These are phyloP conservation scores for Terfezia boudieri DNA, from an alignment of 495 filamentous ascomycete species.

Conservation along the genomic window DNA sequence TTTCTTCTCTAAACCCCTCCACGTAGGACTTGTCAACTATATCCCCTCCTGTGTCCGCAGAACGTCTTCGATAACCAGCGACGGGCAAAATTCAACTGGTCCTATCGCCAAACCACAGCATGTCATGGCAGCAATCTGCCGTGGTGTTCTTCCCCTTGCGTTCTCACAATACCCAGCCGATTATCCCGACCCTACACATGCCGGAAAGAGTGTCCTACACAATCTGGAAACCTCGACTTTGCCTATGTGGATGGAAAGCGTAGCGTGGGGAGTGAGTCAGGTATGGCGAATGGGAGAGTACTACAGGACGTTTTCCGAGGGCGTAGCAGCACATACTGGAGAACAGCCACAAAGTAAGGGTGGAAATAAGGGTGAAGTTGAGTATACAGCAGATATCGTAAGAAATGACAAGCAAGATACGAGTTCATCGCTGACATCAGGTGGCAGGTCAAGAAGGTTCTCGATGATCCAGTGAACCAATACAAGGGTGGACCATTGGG, in stretches of 20 bases:
- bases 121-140: constrained; percentile 12
- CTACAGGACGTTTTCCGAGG: constrained; percentile 9
- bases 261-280: constrained; percentile 10
- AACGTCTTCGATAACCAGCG: too few relatives aligned
- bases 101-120: not conserved
- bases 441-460: constrained; percentile 1
- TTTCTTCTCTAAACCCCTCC: constrained; percentile 8
- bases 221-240: constrained; percentile 12
- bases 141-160: constrained; percentile 8
- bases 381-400: not conserved
- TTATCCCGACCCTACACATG: not conserved
- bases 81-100: not conserved
- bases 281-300: constrained; percentile 12
- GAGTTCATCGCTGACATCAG: not conserved
- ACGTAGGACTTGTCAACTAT: not conserved
- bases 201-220: constrained; percentile 4
- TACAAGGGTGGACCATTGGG: constrained; percentile 6
- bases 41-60: not conserved
- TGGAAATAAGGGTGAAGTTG: not conserved
- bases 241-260: constrained; percentile 11
- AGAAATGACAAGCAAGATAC: not conserved
- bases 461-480: constrained; percentile 3
- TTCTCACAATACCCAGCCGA: constrained; percentile 2
- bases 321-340: not conserved
- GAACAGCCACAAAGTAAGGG: not conserved